Evolutionary conservation across 2,329 filamentous ascomycete species (phyloP).

Genomic region (Ambrosiella cleistominuta): DNA sequence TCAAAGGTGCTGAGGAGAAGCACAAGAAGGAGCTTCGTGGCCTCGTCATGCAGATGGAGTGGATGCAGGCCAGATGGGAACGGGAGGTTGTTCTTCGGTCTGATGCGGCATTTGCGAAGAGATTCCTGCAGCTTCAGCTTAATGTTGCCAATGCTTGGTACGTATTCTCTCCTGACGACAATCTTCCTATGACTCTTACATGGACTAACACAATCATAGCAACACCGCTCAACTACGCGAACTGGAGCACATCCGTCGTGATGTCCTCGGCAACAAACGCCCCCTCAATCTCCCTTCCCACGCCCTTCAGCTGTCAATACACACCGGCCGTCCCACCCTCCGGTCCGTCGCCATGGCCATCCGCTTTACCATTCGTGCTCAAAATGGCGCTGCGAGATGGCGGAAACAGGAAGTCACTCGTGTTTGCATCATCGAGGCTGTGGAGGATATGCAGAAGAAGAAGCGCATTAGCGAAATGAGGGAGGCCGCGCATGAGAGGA

Average conservation of each 20-base stretch:
- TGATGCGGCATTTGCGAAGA: constrained; percentile 75
- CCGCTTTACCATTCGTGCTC: constrained; percentile 35
- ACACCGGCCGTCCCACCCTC: constrained; percentile 19
- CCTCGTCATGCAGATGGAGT: constrained; percentile 76
- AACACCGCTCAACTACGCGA: constrained; percentile 83
- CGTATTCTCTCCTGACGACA: constrained; percentile 19
- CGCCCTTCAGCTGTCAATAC: constrained; percentile 7
- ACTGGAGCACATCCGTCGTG: constrained; percentile 56
- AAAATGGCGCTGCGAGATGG: constrained; percentile 30
- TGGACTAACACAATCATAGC: constrained; percentile 30
- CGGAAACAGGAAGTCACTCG: constrained; percentile 33
- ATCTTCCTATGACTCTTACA: constrained; percentile 3
- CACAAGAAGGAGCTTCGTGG: constrained; percentile 66
- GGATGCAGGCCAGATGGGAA: constrained; percentile 64
- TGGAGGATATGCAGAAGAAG: constrained; percentile 27
- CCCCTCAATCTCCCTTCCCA: constrained; percentile 13
- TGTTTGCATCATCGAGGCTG: constrained; percentile 29
- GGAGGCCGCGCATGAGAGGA: neutral
- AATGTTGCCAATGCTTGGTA: constrained; percentile 83
- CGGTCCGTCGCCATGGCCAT: constrained; percentile 29
- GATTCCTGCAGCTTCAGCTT: constrained; percentile 60
- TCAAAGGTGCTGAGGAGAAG: constrained; percentile 36
- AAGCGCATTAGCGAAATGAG: neutral
- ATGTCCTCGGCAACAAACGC: constrained; percentile 23
- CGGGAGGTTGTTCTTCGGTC: constrained; percentile 65